Evolutionary conservation across 2,329 filamentous ascomycete species (phyloP).

Genomic region (Monilinia fructigena): DNA sequence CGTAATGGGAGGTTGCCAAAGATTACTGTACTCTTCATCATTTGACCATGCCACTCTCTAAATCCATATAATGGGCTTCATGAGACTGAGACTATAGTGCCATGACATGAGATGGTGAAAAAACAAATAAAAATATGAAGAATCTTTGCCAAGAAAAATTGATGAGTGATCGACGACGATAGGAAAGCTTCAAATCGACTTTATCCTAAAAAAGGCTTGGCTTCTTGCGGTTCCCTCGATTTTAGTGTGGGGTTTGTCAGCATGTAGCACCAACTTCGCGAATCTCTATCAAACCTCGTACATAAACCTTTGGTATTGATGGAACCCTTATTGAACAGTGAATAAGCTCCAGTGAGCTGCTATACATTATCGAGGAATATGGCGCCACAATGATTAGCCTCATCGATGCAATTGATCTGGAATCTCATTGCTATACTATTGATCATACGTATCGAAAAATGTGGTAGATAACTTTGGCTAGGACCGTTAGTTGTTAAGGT

Average conservation of each 20-base stretch:
- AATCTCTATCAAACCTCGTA: neutral
- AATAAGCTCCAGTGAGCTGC: constrained; percentile 1
- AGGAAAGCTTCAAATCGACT: no score
- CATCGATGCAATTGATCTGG: neutral
- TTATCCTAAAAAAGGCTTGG: no score
- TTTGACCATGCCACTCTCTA: neutral
- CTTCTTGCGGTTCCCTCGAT: neutral
- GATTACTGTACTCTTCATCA: neutral
- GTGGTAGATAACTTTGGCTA: neutral
- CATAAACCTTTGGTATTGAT: neutral
- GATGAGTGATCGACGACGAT: neutral
- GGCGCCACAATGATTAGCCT: neutral
- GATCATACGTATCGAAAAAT: neutral
- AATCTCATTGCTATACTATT: neutral
- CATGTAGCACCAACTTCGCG: neutral
- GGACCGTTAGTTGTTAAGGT: neutral
- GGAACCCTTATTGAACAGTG: neutral
- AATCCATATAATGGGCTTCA: neutral
- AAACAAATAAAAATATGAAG: neutral
- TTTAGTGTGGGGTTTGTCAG: neutral
- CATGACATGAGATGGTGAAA: no score
- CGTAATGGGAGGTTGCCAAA: neutral
- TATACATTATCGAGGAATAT: neutral
- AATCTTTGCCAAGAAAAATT: neutral
- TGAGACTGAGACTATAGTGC: no score